phyloP scores from a whole-genome alignment of 495 filamentous ascomycete genomes.

The Aspergillus asperescens region DNA sequence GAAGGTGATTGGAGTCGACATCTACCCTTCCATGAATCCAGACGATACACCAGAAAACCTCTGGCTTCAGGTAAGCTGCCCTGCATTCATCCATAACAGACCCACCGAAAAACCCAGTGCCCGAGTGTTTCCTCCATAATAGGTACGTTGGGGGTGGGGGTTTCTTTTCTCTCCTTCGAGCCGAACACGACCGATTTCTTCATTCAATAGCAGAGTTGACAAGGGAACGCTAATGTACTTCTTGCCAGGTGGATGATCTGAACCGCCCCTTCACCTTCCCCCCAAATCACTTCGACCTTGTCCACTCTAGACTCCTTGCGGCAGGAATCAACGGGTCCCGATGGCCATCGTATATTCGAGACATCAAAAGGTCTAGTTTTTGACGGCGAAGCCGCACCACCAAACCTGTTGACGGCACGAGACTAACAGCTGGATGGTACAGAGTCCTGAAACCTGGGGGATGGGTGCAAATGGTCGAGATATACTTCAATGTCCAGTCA shows the following conservation, averaged over 20 bases:
- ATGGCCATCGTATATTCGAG: constrained; percentile 76
- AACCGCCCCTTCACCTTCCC: constrained; percentile 72
- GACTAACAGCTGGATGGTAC: constrained; percentile 20
- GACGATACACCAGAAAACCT: constrained; percentile 64
- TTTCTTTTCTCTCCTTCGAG: background rate
- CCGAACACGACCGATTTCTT: background rate
- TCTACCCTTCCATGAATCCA: constrained; percentile 68
- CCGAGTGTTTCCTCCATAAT: background rate
- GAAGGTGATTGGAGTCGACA: constrained; percentile 78
- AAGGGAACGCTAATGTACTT: constrained; percentile 21
- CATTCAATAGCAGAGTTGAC: background rate
- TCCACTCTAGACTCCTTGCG: constrained; percentile 79
- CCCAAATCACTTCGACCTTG: constrained; percentile 76
- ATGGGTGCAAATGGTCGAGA: constrained; percentile 89
- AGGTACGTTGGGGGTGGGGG: background rate
- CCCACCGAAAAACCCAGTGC: background rate
- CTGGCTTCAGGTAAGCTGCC: constrained; percentile 55
- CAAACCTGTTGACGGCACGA: background rate
- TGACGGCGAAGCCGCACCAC: background rate
- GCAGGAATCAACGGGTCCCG: constrained; percentile 68
- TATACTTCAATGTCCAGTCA: constrained; percentile 83
- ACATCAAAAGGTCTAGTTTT: constrained; percentile 57
- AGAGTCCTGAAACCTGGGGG: constrained; percentile 63
- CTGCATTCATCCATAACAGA: background rate
- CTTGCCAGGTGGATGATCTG: constrained; percentile 63